These are phyloP conservation scores for Ophidiomyces ophidiicola DNA, from an alignment of 2,329 filamentous ascomycete species.

Conservation along the genomic window DNA sequence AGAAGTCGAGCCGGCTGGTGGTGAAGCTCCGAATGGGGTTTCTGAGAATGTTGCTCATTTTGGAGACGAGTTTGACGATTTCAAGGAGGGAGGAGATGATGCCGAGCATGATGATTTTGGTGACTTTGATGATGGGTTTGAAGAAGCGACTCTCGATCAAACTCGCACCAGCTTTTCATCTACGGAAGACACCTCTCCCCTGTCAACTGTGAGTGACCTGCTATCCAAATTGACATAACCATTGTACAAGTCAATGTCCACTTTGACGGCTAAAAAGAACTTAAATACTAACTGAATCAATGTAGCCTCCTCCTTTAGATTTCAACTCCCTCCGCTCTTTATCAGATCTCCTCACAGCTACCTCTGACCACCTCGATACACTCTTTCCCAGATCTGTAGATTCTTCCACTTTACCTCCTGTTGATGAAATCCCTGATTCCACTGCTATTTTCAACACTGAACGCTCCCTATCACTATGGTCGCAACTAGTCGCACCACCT, in stretches of 20 bases:
- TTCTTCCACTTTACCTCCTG: constrained; percentile 23
- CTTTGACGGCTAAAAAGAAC: constrained; percentile 8
- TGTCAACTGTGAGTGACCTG: constrained; percentile 5
- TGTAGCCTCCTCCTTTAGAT: constrained; percentile 35
- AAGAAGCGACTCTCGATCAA: constrained; percentile 30
- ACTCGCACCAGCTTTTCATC: constrained; percentile 17
- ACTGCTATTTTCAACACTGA: constrained; percentile 65
- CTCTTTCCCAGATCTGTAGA: constrained; percentile 34
- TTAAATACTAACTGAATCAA: constrained; percentile 1
- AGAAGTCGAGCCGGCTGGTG: constrained; percentile 27
- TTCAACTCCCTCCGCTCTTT: constrained; percentile 43
- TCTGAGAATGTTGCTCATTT: constrained; percentile 57
- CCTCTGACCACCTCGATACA: constrained; percentile 31
- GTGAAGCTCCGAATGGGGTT: constrained; percentile 40
- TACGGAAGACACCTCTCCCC: constrained; percentile 18
- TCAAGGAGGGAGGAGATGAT: constrained; percentile 40
- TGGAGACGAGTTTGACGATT: constrained; percentile 47
- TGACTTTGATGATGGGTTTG: constrained; percentile 58
- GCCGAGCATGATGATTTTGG: constrained; percentile 45
- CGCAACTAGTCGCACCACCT: constrained; percentile 86
- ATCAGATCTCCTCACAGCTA: constrained; percentile 31
- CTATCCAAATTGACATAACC: background rate
- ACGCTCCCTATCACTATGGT: constrained; percentile 83
- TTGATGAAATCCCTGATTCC: constrained; percentile 32
- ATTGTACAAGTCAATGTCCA: constrained; percentile 3